These are phyloP conservation scores for Vitis labrusca DNA, from an alignment of 164 flowering plant genomes.

Conservation along the genomic window DNA sequence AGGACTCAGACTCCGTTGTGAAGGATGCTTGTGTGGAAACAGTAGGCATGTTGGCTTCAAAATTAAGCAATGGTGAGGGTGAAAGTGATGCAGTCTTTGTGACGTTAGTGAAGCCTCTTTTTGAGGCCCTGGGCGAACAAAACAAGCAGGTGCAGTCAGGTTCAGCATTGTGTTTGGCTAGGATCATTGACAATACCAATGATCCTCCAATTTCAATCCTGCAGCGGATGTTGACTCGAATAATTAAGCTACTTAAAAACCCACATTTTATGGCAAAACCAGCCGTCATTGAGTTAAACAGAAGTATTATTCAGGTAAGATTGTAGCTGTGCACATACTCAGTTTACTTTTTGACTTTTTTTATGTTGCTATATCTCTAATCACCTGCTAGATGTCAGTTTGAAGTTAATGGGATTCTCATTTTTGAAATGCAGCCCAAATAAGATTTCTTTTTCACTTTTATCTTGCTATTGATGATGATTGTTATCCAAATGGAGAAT, in stretches of 20 bases:
- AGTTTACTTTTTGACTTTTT: not conserved
- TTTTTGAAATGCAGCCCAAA: too few species aligned
- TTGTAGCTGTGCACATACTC: not conserved
- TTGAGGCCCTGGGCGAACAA: slow-evolving; percentile 91
- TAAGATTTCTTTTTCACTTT: too few species aligned
- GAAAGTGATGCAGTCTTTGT: slow-evolving; percentile 55
- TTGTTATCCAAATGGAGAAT: too few species aligned
- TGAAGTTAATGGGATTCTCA: too few species aligned
- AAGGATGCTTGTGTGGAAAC: slow-evolving; percentile 88
- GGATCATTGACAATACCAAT: slow-evolving; percentile 55
- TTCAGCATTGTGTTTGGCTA: slow-evolving; percentile 80
- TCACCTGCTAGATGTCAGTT: too few species aligned
- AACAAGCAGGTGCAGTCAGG: slow-evolving; percentile 79
- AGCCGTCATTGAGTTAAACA: slow-evolving; percentile 72
- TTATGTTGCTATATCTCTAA: not conserved
- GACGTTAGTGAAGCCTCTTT: slow-evolving; percentile 71
- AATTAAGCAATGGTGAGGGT: slow-evolving; percentile 32
- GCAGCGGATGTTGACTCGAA: slow-evolving; percentile 65
- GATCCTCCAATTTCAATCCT: slow-evolving; percentile 59
- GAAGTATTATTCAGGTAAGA: slow-evolving; percentile 76
- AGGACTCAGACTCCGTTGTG: slow-evolving; percentile 79
- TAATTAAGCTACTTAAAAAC: slow-evolving; percentile 72
- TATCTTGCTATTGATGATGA: too few species aligned
- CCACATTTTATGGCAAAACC: slow-evolving; percentile 88
- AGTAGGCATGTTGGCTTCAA: slow-evolving; percentile 67